A percentile compares a stretch with the other conserved stretches of the same genome.
phyloP scores from a whole-genome alignment of 2,329 filamentous ascomycete genomes.

The Pseudocercospora cruenta region DNA sequence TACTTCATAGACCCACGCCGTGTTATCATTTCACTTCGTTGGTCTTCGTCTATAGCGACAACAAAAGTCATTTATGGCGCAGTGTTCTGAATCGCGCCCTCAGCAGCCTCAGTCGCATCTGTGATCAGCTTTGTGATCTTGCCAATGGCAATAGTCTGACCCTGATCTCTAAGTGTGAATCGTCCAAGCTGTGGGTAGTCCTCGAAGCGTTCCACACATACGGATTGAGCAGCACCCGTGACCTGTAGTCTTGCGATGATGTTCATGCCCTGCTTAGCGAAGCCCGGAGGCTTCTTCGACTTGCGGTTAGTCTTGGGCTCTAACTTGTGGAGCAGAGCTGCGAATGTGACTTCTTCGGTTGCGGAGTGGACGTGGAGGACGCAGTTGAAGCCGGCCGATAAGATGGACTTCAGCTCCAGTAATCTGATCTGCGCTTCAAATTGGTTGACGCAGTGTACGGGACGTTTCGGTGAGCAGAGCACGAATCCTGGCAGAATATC shows the following conservation, averaged over 20 bases:
- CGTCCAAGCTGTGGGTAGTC: constrained; percentile 93
- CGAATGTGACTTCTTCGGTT: constrained; percentile 95
- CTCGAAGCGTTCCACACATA: constrained; percentile 93
- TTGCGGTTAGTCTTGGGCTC: constrained; percentile 93
- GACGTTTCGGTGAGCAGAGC: constrained; percentile 88
- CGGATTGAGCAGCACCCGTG: constrained; percentile 73
- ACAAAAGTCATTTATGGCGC: neutral
- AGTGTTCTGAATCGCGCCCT: constrained; percentile 16
- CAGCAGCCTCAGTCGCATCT: constrained; percentile 37
- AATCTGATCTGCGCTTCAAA: constrained; percentile 98
- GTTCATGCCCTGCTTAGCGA: constrained; percentile 78
- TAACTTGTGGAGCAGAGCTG: constrained; percentile 83
- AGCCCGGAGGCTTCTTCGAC: constrained; percentile 90
- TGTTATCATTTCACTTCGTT: neutral
- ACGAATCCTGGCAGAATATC: constrained; percentile 95
- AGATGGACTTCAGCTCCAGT: constrained; percentile 89
- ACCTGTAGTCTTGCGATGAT: constrained; percentile 93
- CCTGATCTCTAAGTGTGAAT: constrained; percentile 84
- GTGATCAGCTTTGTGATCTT: constrained; percentile 92
- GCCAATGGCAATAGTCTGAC: constrained; percentile 98
- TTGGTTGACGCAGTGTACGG: constrained; percentile 83
- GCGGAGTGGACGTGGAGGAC: constrained; percentile 96
- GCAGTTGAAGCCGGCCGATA: constrained; percentile 95
- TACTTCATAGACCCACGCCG: neutral
- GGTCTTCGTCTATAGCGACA: neutral